These are phyloP conservation scores for Lachnellula occidentalis DNA, from an alignment of 2,329 filamentous ascomycete species.

Conservation along the genomic window DNA sequence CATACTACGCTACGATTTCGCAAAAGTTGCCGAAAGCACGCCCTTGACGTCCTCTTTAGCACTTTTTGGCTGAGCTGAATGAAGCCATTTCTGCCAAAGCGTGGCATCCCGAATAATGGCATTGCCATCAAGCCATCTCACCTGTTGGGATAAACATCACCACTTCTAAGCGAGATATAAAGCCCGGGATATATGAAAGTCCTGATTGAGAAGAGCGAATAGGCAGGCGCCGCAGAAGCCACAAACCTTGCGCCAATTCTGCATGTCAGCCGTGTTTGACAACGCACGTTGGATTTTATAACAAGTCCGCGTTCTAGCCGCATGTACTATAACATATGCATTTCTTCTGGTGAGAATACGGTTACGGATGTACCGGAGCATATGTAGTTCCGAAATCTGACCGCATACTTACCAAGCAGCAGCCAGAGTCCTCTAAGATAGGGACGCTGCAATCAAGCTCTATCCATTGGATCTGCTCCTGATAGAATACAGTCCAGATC, in stretches of 20 bases:
- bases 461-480: neutral
- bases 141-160: neutral
- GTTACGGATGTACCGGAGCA: neutral
- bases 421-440: neutral
- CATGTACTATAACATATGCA: neutral
- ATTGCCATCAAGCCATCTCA: neutral
- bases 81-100: neutral
- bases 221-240: neutral
- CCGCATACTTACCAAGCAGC: neutral
- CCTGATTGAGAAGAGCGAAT: neutral
- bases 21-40: neutral
- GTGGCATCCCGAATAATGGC: neutral
- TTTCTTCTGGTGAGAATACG: neutral
- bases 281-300: neutral
- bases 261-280: slow-evolving; percentile 7
- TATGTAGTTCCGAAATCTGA: neutral
- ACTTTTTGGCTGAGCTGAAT: neutral
- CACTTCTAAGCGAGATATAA: neutral
- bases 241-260: neutral
- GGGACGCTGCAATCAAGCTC: neutral
- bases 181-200: neutral
- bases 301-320: neutral
- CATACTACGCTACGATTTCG: neutral
- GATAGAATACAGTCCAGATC: neutral
- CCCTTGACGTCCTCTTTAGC: neutral